Percentiles rank a stretch among this genome's conserved stretches.
phyloP scores from a whole-genome alignment of 2,329 filamentous ascomycete genomes.

The Venturia oleaginea region DNA sequence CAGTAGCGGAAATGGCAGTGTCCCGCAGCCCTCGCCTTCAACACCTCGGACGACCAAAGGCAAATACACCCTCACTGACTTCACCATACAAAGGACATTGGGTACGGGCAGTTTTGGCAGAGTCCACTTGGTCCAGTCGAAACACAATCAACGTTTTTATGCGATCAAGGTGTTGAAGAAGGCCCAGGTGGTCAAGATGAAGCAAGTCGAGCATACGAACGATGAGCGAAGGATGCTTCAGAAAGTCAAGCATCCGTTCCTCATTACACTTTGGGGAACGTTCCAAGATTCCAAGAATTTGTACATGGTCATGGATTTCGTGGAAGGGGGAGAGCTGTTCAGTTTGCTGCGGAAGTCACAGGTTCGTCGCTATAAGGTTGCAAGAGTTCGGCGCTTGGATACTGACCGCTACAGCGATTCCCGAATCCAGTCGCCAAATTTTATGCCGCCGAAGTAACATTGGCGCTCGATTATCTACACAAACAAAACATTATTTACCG shows the following conservation, averaged over 20 bases:
- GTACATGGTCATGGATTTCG: conserved; percentile 99
- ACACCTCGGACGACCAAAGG: conserved; percentile 73
- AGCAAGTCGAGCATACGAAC: conserved; percentile 98
- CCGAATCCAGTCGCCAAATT: conserved; percentile 98
- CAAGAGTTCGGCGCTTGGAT: not conserved
- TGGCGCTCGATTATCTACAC: conserved; percentile 92
- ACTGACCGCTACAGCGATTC: conserved; percentile 62
- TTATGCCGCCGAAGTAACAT: conserved; percentile 93
- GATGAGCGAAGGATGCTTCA: conserved; percentile 94
- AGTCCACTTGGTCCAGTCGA: conserved; percentile 93
- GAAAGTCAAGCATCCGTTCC: conserved; percentile 93
- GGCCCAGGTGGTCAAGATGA: conserved; percentile 98
- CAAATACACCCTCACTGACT: conserved; percentile 91
- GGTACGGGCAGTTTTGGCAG: conserved; percentile 95
- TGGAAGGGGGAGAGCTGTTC: conserved; percentile 95
- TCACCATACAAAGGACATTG: conserved; percentile 79
- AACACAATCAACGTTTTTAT: conserved; percentile 97
- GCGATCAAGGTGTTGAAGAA: conserved; percentile 98
- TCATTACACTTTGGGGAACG: conserved; percentile 96
- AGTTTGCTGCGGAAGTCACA: conserved; percentile 86
- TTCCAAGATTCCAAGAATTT: conserved; percentile 93
- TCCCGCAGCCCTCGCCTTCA: conserved; percentile 26
- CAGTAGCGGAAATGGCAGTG: conserved; percentile 30
- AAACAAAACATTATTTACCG: conserved; percentile 94
- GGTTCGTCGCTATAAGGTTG: conserved; percentile 45